Conservation (phyloP, 2,329 filamentous ascomycete genomes). For the Fusarium nanum region DNA sequence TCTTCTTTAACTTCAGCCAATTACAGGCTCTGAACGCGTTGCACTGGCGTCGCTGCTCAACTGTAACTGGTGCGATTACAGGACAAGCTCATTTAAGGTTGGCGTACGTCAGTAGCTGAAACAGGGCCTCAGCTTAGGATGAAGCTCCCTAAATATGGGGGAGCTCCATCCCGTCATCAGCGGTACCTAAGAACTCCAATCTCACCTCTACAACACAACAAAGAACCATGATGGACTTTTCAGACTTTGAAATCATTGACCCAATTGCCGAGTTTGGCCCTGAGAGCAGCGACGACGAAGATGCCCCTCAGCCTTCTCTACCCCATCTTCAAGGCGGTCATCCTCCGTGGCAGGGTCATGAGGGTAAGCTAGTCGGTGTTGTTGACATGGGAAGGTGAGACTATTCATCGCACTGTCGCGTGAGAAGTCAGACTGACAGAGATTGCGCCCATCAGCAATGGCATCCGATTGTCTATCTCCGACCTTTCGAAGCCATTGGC, state of each 20-base stretch:
- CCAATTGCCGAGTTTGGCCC: slow-evolving; percentile 37
- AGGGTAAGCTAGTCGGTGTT: slow-evolving; percentile 48
- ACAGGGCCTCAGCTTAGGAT: slow-evolving; percentile 19
- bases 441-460: slow-evolving; percentile 63
- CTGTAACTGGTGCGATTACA: slow-evolving; percentile 30
- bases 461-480: slow-evolving; percentile 76
- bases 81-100: slow-evolving; percentile 24
- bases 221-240: slow-evolving; percentile 38
- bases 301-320: slow-evolving; percentile 7
- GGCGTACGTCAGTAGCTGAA: slow-evolving; percentile 31
- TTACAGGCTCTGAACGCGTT: not conserved
- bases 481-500: slow-evolving; percentile 60
- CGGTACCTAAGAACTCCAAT: not conserved
- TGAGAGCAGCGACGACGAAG: slow-evolving; percentile 28
- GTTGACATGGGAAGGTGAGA: slow-evolving; percentile 55
- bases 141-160: slow-evolving; percentile 27
- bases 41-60: slow-evolving; percentile 14
- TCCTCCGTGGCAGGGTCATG: slow-evolving; percentile 49
- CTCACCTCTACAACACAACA: slow-evolving; percentile 3
- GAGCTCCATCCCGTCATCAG: slow-evolving; percentile 23
- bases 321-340: slow-evolving; percentile 30
- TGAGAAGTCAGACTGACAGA: slow-evolving; percentile 17
- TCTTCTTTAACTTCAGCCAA: slow-evolving; percentile 11
- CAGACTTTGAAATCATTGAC: slow-evolving; percentile 44
- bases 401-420: not conserved